Evolutionary conservation across 495 filamentous ascomycete genomes (phyloP).

Genomic region (Penicillium salamii): DNA sequence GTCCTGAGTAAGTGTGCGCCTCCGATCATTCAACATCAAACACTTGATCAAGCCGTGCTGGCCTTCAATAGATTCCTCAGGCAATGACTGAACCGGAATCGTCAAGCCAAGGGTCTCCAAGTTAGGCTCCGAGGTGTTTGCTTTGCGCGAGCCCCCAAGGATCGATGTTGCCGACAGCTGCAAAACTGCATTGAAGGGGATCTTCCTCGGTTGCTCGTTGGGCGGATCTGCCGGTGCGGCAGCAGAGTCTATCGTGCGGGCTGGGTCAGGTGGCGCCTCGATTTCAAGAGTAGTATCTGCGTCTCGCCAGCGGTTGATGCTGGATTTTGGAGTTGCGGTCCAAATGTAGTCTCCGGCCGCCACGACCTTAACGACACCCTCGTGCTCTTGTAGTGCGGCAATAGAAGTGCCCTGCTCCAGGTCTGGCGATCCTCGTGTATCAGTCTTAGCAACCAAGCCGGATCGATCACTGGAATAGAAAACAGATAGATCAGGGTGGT

Average conservation of each 20-base stretch:
- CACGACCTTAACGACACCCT: conserved; percentile 82
- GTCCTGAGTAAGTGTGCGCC: conserved; percentile 84
- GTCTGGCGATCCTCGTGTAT: conserved; percentile 72
- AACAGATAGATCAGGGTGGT: conserved; percentile 77
- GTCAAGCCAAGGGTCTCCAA: conserved; percentile 55
- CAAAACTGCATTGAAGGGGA: conserved; percentile 72
- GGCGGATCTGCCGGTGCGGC: conserved; percentile 4
- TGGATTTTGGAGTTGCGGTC: conserved; percentile 91
- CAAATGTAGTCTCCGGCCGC: conserved; percentile 79
- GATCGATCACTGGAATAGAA: conserved; percentile 94
- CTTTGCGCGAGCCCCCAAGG: conserved; percentile 48
- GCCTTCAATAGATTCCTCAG: conserved; percentile 86
- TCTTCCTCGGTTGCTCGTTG: conserved; percentile 52
- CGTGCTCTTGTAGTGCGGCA: conserved; percentile 86
- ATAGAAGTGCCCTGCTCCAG: conserved; percentile 87
- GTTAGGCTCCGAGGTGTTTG: conserved; percentile 54
- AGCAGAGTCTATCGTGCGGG: conserved; percentile 39
- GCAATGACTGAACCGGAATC: conserved; percentile 68
- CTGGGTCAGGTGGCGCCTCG: conserved; percentile 53
- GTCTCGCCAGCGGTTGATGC: conserved; percentile 91
- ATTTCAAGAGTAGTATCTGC: conserved; percentile 69
- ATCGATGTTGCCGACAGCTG: conserved; percentile 82
- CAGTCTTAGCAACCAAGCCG: conserved; percentile 90
- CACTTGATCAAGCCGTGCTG: conserved; percentile 95
- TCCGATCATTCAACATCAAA: conserved; percentile 84